Percentiles rank a stretch among this genome's conserved stretches.
These are phyloP conservation scores for Colletotrichum sp. DNA, from an alignment of 2,329 filamentous ascomycete genomes.

Conservation along the genomic window DNA sequence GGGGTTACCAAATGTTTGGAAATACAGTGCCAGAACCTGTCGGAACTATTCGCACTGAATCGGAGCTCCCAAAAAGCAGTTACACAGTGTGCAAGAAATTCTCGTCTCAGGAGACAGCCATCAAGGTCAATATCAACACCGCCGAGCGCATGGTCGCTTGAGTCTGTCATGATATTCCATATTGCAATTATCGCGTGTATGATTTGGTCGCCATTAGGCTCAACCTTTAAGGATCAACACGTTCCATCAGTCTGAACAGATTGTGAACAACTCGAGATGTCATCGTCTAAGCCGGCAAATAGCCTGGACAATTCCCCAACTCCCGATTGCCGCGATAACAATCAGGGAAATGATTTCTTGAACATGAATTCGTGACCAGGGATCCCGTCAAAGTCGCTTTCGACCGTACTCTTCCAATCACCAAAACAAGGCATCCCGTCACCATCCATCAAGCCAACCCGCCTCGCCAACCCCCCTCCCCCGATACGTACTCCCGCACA, in stretches of 20 bases:
- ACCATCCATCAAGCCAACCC: neutral
- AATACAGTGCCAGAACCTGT: neutral
- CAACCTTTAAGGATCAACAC: too few species aligned
- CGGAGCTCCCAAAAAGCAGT: rapidly evolving
- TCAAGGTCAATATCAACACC: neutral
- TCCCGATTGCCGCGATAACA: neutral
- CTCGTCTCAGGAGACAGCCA: neutral
- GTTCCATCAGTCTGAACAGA: too few species aligned
- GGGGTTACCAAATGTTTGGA: neutral
- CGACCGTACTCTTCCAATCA: neutral
- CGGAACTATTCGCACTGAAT: neutral
- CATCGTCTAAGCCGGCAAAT: neutral
- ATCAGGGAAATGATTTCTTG: neutral
- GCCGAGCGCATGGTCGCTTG: neutral
- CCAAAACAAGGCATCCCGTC: neutral
- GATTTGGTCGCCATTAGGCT: too few species aligned
- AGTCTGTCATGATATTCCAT: neutral
- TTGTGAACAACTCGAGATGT: neutral
- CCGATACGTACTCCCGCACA: neutral
- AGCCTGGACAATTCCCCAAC: neutral
- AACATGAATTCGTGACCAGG: neutral
- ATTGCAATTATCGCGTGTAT: neutral
- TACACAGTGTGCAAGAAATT: neutral
- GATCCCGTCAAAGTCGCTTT: neutral
- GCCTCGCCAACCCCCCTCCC: neutral